Evolutionary conservation across 2,329 filamentous ascomycete genomes (phyloP).

Genomic region (Fusarium denticulatum): DNA sequence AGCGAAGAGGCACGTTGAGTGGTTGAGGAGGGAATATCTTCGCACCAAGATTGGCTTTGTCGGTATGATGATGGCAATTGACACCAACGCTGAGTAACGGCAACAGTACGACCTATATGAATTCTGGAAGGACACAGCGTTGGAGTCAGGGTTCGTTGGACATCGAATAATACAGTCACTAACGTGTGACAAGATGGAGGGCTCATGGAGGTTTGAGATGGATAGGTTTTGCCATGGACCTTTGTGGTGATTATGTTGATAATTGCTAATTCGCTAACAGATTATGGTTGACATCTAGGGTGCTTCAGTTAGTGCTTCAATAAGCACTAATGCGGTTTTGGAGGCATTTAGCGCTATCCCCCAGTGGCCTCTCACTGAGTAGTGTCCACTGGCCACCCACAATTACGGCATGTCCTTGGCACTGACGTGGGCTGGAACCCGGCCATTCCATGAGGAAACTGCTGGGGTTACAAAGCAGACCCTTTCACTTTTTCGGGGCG

Average conservation of each 20-base stretch:
- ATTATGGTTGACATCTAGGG: accelerated
- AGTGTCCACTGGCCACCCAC: conserved; percentile 20
- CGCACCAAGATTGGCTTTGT: conserved; percentile 25
- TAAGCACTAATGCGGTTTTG: conserved; percentile 10
- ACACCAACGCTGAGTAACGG: conserved; percentile 22
- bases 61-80: conserved; percentile 27
- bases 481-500: conserved; percentile 32
- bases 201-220: conserved; percentile 44
- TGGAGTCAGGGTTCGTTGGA: conserved; percentile 33
- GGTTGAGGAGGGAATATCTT: conserved; percentile 30
- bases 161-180: conserved; percentile 35
- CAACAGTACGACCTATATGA: conserved; percentile 19
- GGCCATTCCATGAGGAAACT: conserved; percentile 6
- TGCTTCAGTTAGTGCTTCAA: background rate
- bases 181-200: conserved; percentile 38
- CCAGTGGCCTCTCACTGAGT: conserved; percentile 27
- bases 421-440: conserved; percentile 33
- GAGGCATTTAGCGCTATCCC: conserved; percentile 12
- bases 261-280: conserved; percentile 1
- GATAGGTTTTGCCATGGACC: conserved; percentile 43
- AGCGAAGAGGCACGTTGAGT: conserved; percentile 25
- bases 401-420: conserved; percentile 38
- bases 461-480: conserved; percentile 32
- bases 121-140: conserved; percentile 33
- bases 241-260: conserved; percentile 25